Evolutionary conservation across 1,284 basidiomycete species (phyloP).

Genomic region (Cryptococcus floricola): DNA sequence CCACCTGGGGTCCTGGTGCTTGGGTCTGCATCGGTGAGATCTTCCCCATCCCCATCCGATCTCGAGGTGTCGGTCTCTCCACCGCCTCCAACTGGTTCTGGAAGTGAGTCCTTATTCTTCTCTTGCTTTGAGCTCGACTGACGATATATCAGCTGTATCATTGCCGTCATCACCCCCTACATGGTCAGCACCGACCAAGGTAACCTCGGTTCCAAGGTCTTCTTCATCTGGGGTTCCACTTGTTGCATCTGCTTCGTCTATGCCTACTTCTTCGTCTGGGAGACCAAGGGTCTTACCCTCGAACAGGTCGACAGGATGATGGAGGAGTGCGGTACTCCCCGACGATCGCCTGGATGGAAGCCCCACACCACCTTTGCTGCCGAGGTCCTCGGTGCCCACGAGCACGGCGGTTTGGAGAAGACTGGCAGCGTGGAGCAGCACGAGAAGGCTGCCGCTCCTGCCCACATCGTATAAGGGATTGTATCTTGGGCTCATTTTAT

Average conservation of each 20-base stretch:
- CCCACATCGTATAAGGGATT: constrained; percentile 1
- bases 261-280: constrained; percentile 66
- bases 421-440: constrained; percentile 16
- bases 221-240: constrained; percentile 85
- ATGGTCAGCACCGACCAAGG: constrained; percentile 55
- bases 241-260: constrained; percentile 67
- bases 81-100: constrained; percentile 62
- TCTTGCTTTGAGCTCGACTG: too few relatives aligned
- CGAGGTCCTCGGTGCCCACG: constrained; percentile 22
- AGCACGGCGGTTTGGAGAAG: constrained; percentile 18
- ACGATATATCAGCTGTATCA: not conserved
- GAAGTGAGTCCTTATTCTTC: not conserved
- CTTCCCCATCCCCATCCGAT: constrained; percentile 76
- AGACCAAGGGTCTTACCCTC: constrained; percentile 33
- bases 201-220: constrained; percentile 71
- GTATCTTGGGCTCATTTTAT: not conserved
- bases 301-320: constrained; percentile 48
- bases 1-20: constrained; percentile 76
- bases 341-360: constrained; percentile 39
- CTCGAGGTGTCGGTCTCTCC: constrained; percentile 75
- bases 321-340: constrained; percentile 41
- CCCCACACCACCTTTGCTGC: constrained; percentile 40
- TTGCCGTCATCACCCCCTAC: constrained; percentile 62
- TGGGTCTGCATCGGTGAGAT: constrained; percentile 59
- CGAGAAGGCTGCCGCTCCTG: constrained; percentile 10